Evolutionary conservation across 441 rosid species (phyloP).

Genomic region (Jatropha multifida): DNA sequence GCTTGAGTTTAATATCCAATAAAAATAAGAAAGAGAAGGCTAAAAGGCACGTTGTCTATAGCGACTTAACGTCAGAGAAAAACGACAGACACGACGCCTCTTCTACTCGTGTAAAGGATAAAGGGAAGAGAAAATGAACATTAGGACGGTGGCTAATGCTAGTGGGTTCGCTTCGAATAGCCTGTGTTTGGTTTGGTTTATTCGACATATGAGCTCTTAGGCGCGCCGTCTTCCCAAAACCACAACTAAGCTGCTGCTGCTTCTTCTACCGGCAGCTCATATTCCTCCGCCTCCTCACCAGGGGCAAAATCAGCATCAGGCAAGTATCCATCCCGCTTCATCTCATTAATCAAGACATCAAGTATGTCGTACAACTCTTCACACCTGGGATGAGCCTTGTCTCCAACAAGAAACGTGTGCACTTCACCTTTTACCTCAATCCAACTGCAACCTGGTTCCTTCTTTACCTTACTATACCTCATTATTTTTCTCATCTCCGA

Average conservation of each 20-base stretch:
- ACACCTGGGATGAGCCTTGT: constrained; percentile 63
- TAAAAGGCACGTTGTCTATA: too few species aligned
- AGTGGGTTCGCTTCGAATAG: constrained; percentile 70
- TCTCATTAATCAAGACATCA: constrained; percentile 47
- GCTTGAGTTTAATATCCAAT: too few species aligned
- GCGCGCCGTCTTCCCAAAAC: constrained; percentile 70
- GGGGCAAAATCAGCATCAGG: constrained; percentile 24
- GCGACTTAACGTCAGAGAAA: too few species aligned
- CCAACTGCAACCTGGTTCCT: constrained; percentile 97
- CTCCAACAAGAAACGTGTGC: constrained; percentile 65
- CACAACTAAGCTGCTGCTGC: constrained; percentile 38
- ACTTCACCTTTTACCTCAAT: constrained; percentile 76
- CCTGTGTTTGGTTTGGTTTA: constrained; percentile 84
- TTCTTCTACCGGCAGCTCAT: constrained; percentile 7
- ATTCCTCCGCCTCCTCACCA: constrained; percentile 31
- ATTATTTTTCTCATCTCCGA: constrained; percentile 58
- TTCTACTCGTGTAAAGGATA: background rate
- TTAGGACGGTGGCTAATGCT: constrained; percentile 83
- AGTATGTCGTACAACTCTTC: constrained; percentile 60
- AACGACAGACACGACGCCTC: too few species aligned
- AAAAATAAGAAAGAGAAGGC: too few species aligned
- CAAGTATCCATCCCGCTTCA: constrained; percentile 38
- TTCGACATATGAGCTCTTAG: constrained; percentile 73
- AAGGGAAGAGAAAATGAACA: constrained; percentile 44
- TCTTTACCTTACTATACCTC: constrained; percentile 61